phyloP scores from a whole-genome alignment of 1,284 basidiomycete genomes.

The Moniliella sp. region DNA sequence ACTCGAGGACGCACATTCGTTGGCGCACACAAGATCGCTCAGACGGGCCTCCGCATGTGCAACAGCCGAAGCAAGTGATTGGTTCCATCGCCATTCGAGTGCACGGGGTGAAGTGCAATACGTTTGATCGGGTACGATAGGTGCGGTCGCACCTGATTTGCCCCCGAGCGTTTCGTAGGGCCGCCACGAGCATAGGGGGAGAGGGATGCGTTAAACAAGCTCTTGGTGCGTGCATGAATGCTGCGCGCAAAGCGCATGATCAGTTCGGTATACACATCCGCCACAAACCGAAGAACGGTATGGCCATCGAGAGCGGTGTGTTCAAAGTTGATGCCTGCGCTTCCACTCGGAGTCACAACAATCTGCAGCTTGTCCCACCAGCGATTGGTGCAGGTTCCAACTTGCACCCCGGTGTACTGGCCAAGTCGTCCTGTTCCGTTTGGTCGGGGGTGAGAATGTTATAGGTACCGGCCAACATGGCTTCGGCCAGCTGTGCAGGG shows the following conservation, averaged over 20 bases:
- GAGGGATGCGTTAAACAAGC: slow-evolving; percentile 63
- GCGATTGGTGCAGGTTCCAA: slow-evolving; percentile 83
- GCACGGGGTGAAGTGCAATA: slow-evolving; percentile 76
- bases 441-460: slow-evolving; percentile 44
- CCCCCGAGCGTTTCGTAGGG: slow-evolving; percentile 36
- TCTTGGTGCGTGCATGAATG: slow-evolving; percentile 45
- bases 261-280: slow-evolving; percentile 84
- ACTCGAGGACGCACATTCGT: slow-evolving; percentile 75
- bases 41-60: slow-evolving; percentile 80
- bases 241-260: slow-evolving; percentile 77
- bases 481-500: slow-evolving; percentile 63
- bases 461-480: slow-evolving; percentile 87
- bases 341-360: slow-evolving; percentile 45
- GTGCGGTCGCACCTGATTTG: slow-evolving; percentile 4
- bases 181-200: slow-evolving; percentile 63
- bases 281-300: slow-evolving; percentile 53
- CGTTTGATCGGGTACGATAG: no score
- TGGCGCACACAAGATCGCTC: slow-evolving; percentile 88
- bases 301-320: slow-evolving; percentile 82
- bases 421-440: no score
- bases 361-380: slow-evolving; percentile 46
- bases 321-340: slow-evolving; percentile 96
- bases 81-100: slow-evolving; percentile 72
- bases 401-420: no score
- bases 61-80: slow-evolving; percentile 61